Percentiles rank a stretch among this genome's conserved stretches.
phyloP scores from a whole-genome alignment of 257 asterid genomes.

The Haberlea rhodopensis region DNA sequence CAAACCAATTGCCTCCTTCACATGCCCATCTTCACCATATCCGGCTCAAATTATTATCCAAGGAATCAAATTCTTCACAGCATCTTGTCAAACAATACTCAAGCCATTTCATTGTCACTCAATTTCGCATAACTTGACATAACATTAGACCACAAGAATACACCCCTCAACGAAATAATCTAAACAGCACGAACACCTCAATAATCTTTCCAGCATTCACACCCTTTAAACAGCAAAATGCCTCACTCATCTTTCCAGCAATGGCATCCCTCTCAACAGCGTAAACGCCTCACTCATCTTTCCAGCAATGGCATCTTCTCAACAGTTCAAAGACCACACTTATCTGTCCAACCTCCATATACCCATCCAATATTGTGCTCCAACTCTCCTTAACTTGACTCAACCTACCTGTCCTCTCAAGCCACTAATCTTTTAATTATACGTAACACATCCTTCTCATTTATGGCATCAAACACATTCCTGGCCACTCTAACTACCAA shows the following conservation, averaged over 20 bases:
- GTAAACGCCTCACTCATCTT: slow-evolving; percentile 42
- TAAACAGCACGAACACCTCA: too few species aligned
- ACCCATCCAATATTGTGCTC: slow-evolving; percentile 53
- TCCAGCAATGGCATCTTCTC: too few species aligned
- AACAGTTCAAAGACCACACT: too few species aligned
- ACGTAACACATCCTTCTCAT: slow-evolving; percentile 53
- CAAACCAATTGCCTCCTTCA: slow-evolving; percentile 55
- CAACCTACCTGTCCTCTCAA: slow-evolving; percentile 43
- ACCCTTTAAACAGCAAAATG: too few species aligned
- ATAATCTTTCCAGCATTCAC: too few species aligned
- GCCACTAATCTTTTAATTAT: slow-evolving; percentile 63
- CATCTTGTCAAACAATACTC: slow-evolving; percentile 63
- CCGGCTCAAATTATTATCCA: slow-evolving; percentile 76
- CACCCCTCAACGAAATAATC: too few species aligned
- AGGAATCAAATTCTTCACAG: slow-evolving; percentile 72
- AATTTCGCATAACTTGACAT: slow-evolving; percentile 56
- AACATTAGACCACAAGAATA: slow-evolving; percentile 77
- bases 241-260: too few species aligned
- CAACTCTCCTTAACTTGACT: slow-evolving; percentile 48
- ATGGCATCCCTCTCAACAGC: slow-evolving; percentile 58
- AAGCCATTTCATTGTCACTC: slow-evolving; percentile 75
- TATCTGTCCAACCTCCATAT: slow-evolving; percentile 54
- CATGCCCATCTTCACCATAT: slow-evolving; percentile 64
- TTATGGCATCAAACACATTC: slow-evolving; percentile 23
- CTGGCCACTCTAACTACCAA: slow-evolving; percentile 47